Evolutionary conservation across 2,329 filamentous ascomycete species (phyloP).

Genomic region (Paraphaeosphaeria minitans): DNA sequence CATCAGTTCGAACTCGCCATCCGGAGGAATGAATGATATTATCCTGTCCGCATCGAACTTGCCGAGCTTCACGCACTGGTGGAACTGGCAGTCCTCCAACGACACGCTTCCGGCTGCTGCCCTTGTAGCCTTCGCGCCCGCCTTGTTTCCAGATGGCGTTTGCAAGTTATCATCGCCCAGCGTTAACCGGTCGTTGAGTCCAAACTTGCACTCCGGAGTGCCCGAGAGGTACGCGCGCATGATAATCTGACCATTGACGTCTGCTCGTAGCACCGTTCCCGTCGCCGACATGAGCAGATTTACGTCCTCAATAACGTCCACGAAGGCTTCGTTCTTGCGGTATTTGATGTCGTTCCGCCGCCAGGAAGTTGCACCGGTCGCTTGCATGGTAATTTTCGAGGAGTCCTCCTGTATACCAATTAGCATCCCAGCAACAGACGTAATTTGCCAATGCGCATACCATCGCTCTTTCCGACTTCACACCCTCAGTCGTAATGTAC

Average conservation of each 20-base stretch:
- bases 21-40: conserved; percentile 94
- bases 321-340: conserved; percentile 98
- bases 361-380: conserved; percentile 95
- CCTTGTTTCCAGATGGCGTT: conserved; percentile 73
- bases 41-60: conserved; percentile 97
- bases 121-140: conserved; percentile 87
- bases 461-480: conserved; percentile 84
- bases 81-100: conserved; percentile 97
- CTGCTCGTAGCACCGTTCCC: conserved; percentile 89
- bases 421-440: conserved; percentile 17
- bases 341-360: conserved; percentile 97
- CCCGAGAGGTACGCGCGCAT: conserved; percentile 98
- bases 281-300: conserved; percentile 99
- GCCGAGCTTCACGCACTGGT: conserved; percentile 96
- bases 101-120: conserved; percentile 95
- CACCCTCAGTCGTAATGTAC: conserved; percentile 99
- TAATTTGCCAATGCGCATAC: conserved; percentile 26
- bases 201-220: conserved; percentile 98
- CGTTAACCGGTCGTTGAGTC: conserved; percentile 90
- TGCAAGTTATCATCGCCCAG: conserved; percentile 70
- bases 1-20: conserved; percentile 99
- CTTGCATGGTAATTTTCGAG: conserved; percentile 98
- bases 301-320: conserved; percentile 98
- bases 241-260: conserved; percentile 96
- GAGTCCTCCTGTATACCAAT: conserved; percentile 70